Base-by-base conservation (phyloP, 1,139 yeast genomes). In the Magnusiomyces ingens region DNA sequence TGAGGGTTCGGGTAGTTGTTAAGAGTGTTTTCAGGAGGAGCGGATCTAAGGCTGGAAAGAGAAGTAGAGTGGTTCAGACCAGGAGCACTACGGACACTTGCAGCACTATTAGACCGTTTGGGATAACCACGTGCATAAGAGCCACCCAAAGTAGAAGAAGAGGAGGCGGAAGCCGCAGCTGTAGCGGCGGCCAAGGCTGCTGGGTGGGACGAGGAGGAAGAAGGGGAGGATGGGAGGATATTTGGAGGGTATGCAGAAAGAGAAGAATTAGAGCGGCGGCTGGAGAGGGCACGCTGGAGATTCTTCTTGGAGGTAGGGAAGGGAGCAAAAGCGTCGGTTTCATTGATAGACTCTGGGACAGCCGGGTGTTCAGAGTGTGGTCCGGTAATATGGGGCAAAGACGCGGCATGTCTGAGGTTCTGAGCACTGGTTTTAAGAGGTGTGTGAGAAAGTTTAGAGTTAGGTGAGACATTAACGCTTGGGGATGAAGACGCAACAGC, bases 41-140 rank as follows among this genome's bases (percentile, higher is more conserved):
- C 18, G 49, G 49, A 26, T 26, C 32, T 26, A 3, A 54, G 44
- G 18, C 51, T 22, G 19, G 58, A 45, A 19, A 56, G 49, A 11
- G 56, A 52, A n/a, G 47, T 48, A 6, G 57, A 55, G 37, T 49
- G 52, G 50, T 41, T 50, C 21, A 36, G 51, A 55, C 12, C 49
- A 41, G 21, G 46, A 26, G 26, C 35, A 21, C 35, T 15, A 8
- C 8, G 32, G 32, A 29, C 26, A 26, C 50, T 21, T 13, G 42
- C 32, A 13, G 17, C 42, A 41, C 40, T 38, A 41, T 18, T 35
- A 4, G 44, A 17, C 35, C 29, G n/a, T 32, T 26, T 26, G 32
- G 38, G 35, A 38, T 17, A 21, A 21, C 17, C 29, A 21, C 32
- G 18, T 21, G 35, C 36, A 19, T 18, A 12, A 22, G 44, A 19